Conservation (phyloP, 2,329 filamentous ascomycete species). For the Mollisia scopiformis region DNA sequence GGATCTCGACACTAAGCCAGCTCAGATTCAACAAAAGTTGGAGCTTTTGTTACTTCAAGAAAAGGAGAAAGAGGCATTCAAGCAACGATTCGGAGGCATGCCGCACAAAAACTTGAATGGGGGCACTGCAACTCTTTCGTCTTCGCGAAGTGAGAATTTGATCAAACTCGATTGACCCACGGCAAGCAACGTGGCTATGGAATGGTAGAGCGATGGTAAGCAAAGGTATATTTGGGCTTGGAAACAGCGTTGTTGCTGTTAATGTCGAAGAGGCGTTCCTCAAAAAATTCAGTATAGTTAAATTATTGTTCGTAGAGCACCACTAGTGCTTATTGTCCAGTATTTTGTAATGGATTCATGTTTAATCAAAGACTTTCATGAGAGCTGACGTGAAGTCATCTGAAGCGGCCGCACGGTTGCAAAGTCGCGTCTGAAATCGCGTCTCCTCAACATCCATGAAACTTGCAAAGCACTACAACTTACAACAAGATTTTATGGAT, state of each 20-base stretch:
- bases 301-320: background rate
- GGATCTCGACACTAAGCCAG: background rate
- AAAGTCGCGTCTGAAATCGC: background rate
- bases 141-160: background rate
- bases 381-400: background rate
- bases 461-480: background rate
- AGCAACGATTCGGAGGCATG: background rate
- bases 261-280: background rate
- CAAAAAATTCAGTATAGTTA: background rate
- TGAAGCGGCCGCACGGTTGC: background rate
- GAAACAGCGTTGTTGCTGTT: background rate
- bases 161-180: background rate
- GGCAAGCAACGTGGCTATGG: background rate
- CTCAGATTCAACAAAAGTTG: constrained; percentile 29
- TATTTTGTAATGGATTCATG: background rate
- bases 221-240: background rate
- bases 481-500: background rate
- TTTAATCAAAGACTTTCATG: background rate
- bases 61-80: constrained; percentile 27
- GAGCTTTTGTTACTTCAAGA: constrained; percentile 29
- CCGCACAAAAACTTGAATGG: background rate
- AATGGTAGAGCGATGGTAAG: background rate
- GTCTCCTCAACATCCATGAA: background rate
- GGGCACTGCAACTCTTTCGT: background rate
- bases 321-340: background rate